Base-by-base conservation (phyloP, 768 basidiomycete species). In the Tulasnella sp. region DNA sequence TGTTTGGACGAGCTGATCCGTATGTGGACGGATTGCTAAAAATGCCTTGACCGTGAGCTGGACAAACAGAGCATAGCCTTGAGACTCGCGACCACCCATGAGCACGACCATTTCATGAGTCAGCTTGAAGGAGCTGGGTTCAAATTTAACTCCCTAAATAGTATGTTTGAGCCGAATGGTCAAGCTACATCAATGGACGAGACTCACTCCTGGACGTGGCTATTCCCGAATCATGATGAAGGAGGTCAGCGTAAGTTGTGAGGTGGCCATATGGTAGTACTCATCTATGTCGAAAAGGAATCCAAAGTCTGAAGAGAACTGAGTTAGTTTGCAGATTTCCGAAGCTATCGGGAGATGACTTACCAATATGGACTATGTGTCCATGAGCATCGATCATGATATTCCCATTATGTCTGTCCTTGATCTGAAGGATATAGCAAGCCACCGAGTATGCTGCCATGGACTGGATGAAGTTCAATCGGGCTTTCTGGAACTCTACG, bases 311-410 rank as follows among this genome's bases (percentile, higher is more conserved):
- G 79, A n/a, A 71, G 34, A 80, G 79, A 45, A 79, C 22, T 8
- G 36, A 17, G 38, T 74, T 58, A 54, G 19, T 19, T 25, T 34
- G 19, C n/a, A 74, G 1, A 19, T n/a, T 37, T 2, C 9, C 31
- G 37, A 14, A 58, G n/a, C n/a, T 72, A 80, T 38, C 77, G 72
- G 19, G 79, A 78, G 76, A 70, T 42, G 45, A 19, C n/a, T 29
- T 31, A 31, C 96, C 97, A 79, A 99, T 89, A 82, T 99, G 97
- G 4, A 98, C 88, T 77, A 99, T 97, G 82, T 98, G 96, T 0
- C 97, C 97, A 77, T 96, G 93, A 2, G 92, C 95, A 82, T 99
- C 97, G 77, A 99, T 96, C 97, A 99, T 98, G 82, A 99, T 99
- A 82, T 99, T 99, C 37, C 97, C 97, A 81, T 99, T 99, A 83